These are phyloP conservation scores for Xylaria sp. DNA, from an alignment of 2,329 filamentous ascomycete species.

Conservation along the genomic window DNA sequence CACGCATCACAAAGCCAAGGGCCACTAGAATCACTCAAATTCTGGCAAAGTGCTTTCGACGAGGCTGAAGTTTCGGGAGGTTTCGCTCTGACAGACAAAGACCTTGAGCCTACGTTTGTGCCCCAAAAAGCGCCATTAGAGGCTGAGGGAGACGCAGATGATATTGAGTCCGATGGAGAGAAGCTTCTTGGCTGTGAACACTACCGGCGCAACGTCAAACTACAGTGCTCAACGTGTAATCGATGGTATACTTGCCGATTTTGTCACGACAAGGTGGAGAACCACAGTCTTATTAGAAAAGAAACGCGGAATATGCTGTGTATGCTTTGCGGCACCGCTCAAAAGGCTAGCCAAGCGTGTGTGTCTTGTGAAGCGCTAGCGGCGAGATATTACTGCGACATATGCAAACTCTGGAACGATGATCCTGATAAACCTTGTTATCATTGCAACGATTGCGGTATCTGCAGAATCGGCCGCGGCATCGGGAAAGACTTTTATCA, in stretches of 20 bases:
- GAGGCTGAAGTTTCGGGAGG: constrained; percentile 55
- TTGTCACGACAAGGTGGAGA: constrained; percentile 87
- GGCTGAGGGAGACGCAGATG: constrained; percentile 58
- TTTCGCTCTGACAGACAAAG: constrained; percentile 67
- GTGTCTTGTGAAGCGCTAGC: constrained; percentile 78
- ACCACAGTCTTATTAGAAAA: constrained; percentile 81
- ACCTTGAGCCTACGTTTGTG: constrained; percentile 75
- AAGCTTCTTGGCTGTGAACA: constrained; percentile 83
- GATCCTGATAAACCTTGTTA: constrained; percentile 92
- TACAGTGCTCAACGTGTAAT: constrained; percentile 90
- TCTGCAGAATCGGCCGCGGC: constrained; percentile 90
- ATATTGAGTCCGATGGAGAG: constrained; percentile 51
- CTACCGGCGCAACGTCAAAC: constrained; percentile 94
- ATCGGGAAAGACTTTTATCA: constrained; percentile 97
- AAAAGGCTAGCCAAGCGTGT: constrained; percentile 83
- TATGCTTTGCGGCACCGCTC: constrained; percentile 91
- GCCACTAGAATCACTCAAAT: constrained; percentile 65
- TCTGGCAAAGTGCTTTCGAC: constrained; percentile 64
- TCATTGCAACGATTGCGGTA: constrained; percentile 95
- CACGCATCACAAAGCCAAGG: constrained; percentile 51
- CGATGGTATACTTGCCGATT: constrained; percentile 96
- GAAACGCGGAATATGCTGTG: constrained; percentile 96
- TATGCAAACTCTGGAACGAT: constrained; percentile 98
- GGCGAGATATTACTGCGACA: constrained; percentile 90
- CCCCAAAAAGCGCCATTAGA: constrained; percentile 59